Evolutionary conservation across 495 filamentous ascomycete genomes (phyloP).

Genomic region (Trichoderma erinaceum): DNA sequence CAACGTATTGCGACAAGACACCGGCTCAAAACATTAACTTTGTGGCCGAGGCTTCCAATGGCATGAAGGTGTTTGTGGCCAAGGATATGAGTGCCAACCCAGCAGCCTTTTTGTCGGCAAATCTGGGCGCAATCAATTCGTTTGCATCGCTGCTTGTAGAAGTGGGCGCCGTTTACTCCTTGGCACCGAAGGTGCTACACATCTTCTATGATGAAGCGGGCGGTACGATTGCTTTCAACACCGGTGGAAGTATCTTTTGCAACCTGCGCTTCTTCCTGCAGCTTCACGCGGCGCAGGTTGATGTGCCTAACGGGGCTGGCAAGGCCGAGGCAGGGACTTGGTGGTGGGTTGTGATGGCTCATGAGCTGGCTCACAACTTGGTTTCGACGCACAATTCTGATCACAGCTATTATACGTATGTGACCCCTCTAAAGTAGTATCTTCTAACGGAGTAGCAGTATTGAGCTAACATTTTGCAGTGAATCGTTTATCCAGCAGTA

Average conservation of each 20-base stretch:
- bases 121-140: conserved; percentile 55
- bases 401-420: conserved; percentile 80
- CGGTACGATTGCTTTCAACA: conserved; percentile 89
- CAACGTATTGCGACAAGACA: conserved; percentile 81
- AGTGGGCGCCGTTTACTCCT: conserved; percentile 61
- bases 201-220: conserved; percentile 80
- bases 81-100: conserved; percentile 43
- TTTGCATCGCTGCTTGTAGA: conserved; percentile 70
- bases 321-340: conserved; percentile 66
- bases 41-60: conserved; percentile 60
- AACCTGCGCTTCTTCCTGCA: conserved; percentile 84
- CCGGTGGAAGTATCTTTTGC: conserved; percentile 80
- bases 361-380: conserved; percentile 93
- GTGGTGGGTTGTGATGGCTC: conserved; percentile 89
- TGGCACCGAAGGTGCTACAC: conserved; percentile 58
- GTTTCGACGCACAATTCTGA: conserved; percentile 70
- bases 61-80: conserved; percentile 69
- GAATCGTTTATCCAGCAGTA: conserved; percentile 48
- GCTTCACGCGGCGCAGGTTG: conserved; percentile 52
- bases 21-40: conserved; percentile 75
- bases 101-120: conserved; percentile 53
- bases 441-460: conserved; percentile 16
- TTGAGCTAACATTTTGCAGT: conserved; percentile 20
- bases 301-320: conserved; percentile 27
- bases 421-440: conserved; percentile 14